phyloP scores from a whole-genome alignment of 2,329 filamentous ascomycete genomes.

The Tolypocladium cylindrosporum region DNA sequence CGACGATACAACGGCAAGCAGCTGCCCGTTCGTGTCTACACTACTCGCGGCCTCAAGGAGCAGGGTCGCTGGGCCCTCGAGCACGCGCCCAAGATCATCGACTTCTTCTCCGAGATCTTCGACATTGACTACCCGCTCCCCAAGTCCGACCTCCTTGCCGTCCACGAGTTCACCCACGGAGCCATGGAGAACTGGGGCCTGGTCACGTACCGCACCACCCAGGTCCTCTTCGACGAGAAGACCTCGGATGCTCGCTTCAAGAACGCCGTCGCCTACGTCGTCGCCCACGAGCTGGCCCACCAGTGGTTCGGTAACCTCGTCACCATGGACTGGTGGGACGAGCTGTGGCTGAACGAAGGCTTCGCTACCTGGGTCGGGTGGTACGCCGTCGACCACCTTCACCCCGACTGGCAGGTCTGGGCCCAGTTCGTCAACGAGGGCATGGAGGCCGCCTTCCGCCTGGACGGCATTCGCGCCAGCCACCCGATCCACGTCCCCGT shows the following conservation, averaged over 20 bases:
- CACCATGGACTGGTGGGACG: slow-evolving; percentile 95
- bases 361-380: slow-evolving; percentile 98
- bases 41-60: slow-evolving; percentile 85
- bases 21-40: slow-evolving; percentile 91
- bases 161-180: slow-evolving; percentile 81
- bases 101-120: slow-evolving; percentile 94
- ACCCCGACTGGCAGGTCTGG: slow-evolving; percentile 98
- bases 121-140: slow-evolving; percentile 87
- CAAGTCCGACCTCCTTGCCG: slow-evolving; percentile 82
- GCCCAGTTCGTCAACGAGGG: slow-evolving; percentile 93
- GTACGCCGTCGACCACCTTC: slow-evolving; percentile 81
- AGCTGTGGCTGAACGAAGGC: slow-evolving; percentile 89
- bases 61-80: slow-evolving; percentile 84
- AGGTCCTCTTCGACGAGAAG: slow-evolving; percentile 90
- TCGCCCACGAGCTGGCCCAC: slow-evolving; percentile 94
- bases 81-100: slow-evolving; percentile 86
- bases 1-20: slow-evolving; percentile 85
- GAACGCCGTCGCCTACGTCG: slow-evolving; percentile 91
- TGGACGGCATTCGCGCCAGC: slow-evolving; percentile 83
- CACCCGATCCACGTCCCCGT: slow-evolving; percentile 96
- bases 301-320: slow-evolving; percentile 96
- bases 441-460: slow-evolving; percentile 80
- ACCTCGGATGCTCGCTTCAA: slow-evolving; percentile 84
- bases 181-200: slow-evolving; percentile 97
- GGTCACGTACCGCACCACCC: slow-evolving; percentile 91